Conservation (phyloP, 2,329 filamentous ascomycete species). For the Neonectria magnoliae region DNA sequence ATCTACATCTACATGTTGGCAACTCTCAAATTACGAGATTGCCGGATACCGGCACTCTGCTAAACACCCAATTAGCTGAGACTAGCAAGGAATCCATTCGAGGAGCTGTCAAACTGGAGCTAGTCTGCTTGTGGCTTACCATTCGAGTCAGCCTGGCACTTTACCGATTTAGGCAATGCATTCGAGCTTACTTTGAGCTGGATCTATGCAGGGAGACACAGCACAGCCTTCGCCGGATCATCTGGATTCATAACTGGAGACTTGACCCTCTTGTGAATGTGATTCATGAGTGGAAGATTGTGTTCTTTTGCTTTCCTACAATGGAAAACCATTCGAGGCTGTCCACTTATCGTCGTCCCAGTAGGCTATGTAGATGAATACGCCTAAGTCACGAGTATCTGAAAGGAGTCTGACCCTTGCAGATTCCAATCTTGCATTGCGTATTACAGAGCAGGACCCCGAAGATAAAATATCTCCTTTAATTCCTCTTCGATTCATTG, state of each 20-base stretch:
- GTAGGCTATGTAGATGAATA: constrained; percentile 1
- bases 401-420: neutral
- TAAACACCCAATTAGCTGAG: neutral
- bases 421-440: neutral
- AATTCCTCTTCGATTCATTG: neutral
- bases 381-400: neutral
- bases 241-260: constrained; percentile 10
- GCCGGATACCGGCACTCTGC: neutral
- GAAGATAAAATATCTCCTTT: constrained; percentile 5
- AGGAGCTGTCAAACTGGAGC: constrained; percentile 4
- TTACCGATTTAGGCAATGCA: constrained; percentile 30
- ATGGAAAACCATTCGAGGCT: constrained; percentile 37
- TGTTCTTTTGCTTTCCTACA: neutral
- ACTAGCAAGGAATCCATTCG: constrained; percentile 15
- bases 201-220: neutral
- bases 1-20: too few relatives aligned
- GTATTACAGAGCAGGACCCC: neutral
- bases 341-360: neutral
- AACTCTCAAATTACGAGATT: neutral
- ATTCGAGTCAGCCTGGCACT: constrained; percentile 16
- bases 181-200: constrained; percentile 34
- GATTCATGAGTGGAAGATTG: constrained; percentile 20
- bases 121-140: constrained; percentile 11
- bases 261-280: constrained; percentile 9
- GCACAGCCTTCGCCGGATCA: constrained; percentile 31